A percentile compares a stretch with the other conserved stretches of the same genome.
phyloP scores from a whole-genome alignment of 495 filamentous ascomycete genomes.

The Penicillium soppii region DNA sequence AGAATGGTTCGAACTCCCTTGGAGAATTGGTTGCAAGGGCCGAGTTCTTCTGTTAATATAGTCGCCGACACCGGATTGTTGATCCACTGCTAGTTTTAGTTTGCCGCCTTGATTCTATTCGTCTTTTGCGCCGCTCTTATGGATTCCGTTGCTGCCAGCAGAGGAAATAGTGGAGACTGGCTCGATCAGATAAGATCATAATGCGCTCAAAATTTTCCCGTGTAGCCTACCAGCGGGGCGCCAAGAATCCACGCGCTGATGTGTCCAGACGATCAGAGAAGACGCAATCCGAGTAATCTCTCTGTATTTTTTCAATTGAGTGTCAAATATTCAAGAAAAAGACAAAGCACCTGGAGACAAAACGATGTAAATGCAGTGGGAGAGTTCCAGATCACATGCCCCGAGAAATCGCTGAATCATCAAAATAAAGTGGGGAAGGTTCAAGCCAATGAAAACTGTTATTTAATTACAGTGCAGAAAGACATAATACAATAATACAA shows the following conservation, averaged over 20 bases:
- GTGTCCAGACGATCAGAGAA: conserved; percentile 1
- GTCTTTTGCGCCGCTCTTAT: conserved; percentile 8
- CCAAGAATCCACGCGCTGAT: conserved; percentile 5
- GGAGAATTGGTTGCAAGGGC: neutral
- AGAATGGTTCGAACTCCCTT: neutral
- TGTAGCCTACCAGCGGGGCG: conserved; percentile 8
- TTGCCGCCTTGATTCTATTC: conserved; percentile 7
- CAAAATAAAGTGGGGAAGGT: neutral
- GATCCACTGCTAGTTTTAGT: conserved; percentile 9
- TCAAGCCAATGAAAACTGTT: conserved; percentile 6
- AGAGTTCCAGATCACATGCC: conserved; percentile 18
- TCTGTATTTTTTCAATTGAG: neutral
- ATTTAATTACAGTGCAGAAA: conserved; percentile 4
- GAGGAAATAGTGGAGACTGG: conserved; percentile 20
- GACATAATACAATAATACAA: neutral
- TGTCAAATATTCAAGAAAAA: neutral
- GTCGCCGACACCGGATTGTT: conserved; percentile 12
- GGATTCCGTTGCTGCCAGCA: conserved; percentile 4
- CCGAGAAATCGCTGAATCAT: conserved; percentile 16
- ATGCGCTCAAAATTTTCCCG: conserved; percentile 9
- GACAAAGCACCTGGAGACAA: neutral
- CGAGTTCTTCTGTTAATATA: conserved; percentile 3
- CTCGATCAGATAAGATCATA: conserved; percentile 33
- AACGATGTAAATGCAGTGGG: neutral
- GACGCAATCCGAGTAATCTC: neutral